These are phyloP conservation scores for Austroboletus rostrupii DNA, from an alignment of 1,284 basidiomycete species.

Conservation along the genomic window DNA sequence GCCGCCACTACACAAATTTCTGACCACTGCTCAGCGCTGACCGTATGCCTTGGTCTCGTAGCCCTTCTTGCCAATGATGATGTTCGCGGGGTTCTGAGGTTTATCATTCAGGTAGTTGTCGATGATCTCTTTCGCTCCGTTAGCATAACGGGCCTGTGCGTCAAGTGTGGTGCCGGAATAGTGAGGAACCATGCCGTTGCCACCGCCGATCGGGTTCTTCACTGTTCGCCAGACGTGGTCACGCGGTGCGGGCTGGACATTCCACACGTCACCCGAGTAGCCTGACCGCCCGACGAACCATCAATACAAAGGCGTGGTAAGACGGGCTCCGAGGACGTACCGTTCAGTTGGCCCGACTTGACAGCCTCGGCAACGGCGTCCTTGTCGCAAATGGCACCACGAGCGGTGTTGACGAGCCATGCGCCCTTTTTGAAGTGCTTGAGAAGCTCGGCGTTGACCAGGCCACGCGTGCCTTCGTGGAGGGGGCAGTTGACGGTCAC, in stretches of 20 bases:
- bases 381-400: slow-evolving; percentile 88
- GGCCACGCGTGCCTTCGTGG: slow-evolving; percentile 81
- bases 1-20: background rate
- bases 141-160: slow-evolving; percentile 86
- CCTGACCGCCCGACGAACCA: slow-evolving; percentile 21
- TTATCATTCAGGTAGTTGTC: slow-evolving; percentile 70
- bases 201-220: slow-evolving; percentile 77
- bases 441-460: slow-evolving; percentile 81
- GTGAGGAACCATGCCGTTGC: slow-evolving; percentile 86
- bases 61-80: slow-evolving; percentile 71
- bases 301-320: background rate
- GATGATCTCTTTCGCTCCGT: slow-evolving; percentile 78
- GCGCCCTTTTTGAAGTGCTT: slow-evolving; percentile 88
- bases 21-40: slow-evolving; percentile 22
- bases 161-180: slow-evolving; percentile 90
- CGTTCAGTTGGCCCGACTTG: slow-evolving; percentile 72
- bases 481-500: slow-evolving; percentile 90
- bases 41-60: slow-evolving; percentile 67
- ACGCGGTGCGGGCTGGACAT: slow-evolving; percentile 80
- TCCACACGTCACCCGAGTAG: slow-evolving; percentile 71
- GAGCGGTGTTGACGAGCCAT: slow-evolving; percentile 94
- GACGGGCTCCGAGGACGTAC: slow-evolving; percentile 28
- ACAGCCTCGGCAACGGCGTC: slow-evolving; percentile 79
- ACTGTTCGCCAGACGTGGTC: slow-evolving; percentile 86
- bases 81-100: slow-evolving; percentile 72